Base-by-base conservation (phyloP, 2,329 filamentous ascomycete species). In the Aureobasidium sp. region DNA sequence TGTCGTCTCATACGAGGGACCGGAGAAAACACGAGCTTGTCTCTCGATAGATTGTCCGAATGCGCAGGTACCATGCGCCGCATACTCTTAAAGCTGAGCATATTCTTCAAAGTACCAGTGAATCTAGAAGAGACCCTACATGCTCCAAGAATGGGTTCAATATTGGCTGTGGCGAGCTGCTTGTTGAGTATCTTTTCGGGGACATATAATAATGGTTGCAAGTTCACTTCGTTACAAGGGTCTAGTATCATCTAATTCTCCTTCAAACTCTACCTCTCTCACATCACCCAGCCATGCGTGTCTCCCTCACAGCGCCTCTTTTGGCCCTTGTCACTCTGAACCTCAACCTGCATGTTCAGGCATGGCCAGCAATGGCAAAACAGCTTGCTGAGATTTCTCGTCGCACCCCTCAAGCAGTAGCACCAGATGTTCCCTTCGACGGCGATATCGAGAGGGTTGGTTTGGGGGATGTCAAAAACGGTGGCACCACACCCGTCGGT, bases 401-500 rank as follows among this genome's bases (percentile, higher is more conserved):
- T 9, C 53, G 53, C 9, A 1, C 29, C 4, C 38, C 53, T 43
- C 53, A 57, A 57, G 29, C 35, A 13, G 38, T 35, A 29, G 45
- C 45, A 13, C 27, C 45, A 33, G 53, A 57, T 15, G 17, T 40
- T 15, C 21, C n/a, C n/a, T 3, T 35, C 13, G 53, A 43, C 7
- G 25, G 40, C 5, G 38, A 45, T 13, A 4, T 57, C 11, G 5
- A 17, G 25, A 23, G 37, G 38, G 27, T 57, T 15, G 37, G 37
- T 19, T 19, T 53, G 2, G 65, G 65, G 15, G 65, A 66, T 43
- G 59, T 66, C 8, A 60, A 55, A 21, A 62, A 60, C n/a, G 64
- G 64, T 17, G 58, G 61, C 25, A 66, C 63, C 6, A 66, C 63
- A 13, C 58, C 63, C 4, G 62, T 65, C 5, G 65, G 65, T 37